A percentile compares a stretch with the other conserved stretches of the same genome.
Conservation (phyloP, 306 rosid genomes). For the Adenanthera pavonina region DNA sequence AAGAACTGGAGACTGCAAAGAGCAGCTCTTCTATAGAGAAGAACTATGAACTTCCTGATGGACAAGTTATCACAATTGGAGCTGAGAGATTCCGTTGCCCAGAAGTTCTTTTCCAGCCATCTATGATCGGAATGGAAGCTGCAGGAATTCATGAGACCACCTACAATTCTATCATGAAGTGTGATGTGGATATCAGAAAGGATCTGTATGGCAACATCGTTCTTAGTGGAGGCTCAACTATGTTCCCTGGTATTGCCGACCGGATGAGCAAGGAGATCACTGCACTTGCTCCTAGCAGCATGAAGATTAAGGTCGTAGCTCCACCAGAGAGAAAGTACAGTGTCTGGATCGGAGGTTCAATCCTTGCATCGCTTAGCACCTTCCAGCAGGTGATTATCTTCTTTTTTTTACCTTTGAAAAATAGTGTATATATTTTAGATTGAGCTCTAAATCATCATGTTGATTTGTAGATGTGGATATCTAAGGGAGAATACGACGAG, state of each 20-base stretch:
- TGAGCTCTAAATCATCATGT: constrained; percentile 8
- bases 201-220: constrained; percentile 82
- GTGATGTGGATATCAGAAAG: too few relatives aligned
- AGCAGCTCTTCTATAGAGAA: constrained; percentile 83
- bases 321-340: constrained; percentile 92
- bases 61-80: constrained; percentile 83
- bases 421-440: background rate
- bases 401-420: too few relatives aligned
- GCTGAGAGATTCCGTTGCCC: constrained; percentile 94
- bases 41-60: constrained; percentile 82
- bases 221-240: constrained; percentile 86
- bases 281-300: constrained; percentile 90
- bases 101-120: constrained; percentile 86
- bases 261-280: constrained; percentile 78
- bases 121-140: constrained; percentile 2
- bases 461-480: constrained; percentile 75
- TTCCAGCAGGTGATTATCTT: constrained; percentile 72
- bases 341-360: constrained; percentile 93
- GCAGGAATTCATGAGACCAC: too few relatives aligned
- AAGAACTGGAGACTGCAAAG: constrained; percentile 83
- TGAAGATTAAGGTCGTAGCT: constrained; percentile 87
- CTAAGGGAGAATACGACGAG: constrained; percentile 85
- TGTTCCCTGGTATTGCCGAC: constrained; percentile 60
- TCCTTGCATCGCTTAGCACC: constrained; percentile 88
- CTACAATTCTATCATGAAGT: too few relatives aligned